phyloP scores from a whole-genome alignment of 306 rosid genomes.

The Vicia faba region DNA sequence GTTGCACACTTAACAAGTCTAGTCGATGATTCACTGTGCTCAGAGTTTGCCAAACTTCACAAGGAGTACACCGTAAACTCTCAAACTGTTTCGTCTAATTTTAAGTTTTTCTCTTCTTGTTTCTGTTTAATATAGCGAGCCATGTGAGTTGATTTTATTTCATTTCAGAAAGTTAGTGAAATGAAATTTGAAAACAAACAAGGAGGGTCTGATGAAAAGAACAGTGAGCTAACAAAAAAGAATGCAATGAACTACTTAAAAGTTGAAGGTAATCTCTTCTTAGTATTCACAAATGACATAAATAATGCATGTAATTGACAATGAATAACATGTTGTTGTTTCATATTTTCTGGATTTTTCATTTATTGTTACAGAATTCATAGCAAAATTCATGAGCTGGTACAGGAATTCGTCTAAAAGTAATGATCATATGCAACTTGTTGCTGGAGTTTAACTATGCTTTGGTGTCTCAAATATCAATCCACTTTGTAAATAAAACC shows the following conservation, averaged over 20 bases:
- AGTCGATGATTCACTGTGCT: slow-evolving; percentile 43
- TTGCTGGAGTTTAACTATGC: not conserved
- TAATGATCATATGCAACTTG: slow-evolving; percentile 15
- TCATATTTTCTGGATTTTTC: not conserved
- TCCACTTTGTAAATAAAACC: slow-evolving; percentile 20
- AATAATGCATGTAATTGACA: not conserved
- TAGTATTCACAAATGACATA: slow-evolving; percentile 1
- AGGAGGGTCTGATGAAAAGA: slow-evolving; percentile 12
- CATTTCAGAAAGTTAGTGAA: slow-evolving; percentile 53
- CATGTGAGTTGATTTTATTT: not conserved
- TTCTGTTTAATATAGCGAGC: not conserved
- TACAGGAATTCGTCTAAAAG: slow-evolving; percentile 36
- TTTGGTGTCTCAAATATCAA: not conserved
- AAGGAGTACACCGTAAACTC: slow-evolving; percentile 58
- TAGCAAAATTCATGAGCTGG: slow-evolving; percentile 53
- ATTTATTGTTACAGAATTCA: slow-evolving; percentile 35
- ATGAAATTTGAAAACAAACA: slow-evolving; percentile 41
- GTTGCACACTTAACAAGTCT: slow-evolving; percentile 49
- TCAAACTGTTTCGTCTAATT: not conserved
- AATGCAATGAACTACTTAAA: slow-evolving; percentile 35
- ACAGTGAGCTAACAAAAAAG: slow-evolving; percentile 29
- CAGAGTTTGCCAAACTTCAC: slow-evolving; percentile 51
- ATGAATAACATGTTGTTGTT: not conserved
- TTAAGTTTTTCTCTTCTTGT: not conserved
- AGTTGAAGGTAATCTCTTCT: slow-evolving; percentile 45